Percentiles rank a stretch among this genome's conserved stretches.
These are phyloP conservation scores for Ustilaginoidea virens DNA, from an alignment of 2,329 filamentous ascomycete genomes.

Conservation along the genomic window DNA sequence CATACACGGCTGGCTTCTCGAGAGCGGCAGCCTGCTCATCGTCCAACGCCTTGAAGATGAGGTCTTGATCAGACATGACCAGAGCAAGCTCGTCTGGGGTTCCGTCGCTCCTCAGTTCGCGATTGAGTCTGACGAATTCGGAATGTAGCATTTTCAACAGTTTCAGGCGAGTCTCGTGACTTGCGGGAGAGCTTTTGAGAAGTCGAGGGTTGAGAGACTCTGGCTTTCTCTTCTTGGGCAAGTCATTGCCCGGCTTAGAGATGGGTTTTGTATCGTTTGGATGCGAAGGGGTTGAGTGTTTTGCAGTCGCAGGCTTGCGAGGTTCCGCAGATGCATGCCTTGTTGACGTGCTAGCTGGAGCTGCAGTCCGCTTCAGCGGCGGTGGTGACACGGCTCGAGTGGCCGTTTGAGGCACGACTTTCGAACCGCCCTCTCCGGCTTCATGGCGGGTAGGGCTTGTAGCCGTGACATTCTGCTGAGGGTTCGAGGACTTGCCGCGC, in stretches of 20 bases:
- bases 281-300: neutral
- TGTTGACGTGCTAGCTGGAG: constrained; percentile 3
- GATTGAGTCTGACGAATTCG: constrained; percentile 52
- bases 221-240: constrained; percentile 8
- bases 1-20: constrained; percentile 56
- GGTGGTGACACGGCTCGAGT: constrained; percentile 19
- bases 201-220: constrained; percentile 54
- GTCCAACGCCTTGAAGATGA: constrained; percentile 55
- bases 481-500: constrained; percentile 1
- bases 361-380: constrained; percentile 9
- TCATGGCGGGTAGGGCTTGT: too few species aligned
- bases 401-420: constrained; percentile 6
- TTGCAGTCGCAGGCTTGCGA: neutral
- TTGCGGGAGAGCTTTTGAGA: constrained; percentile 40
- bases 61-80: constrained; percentile 44
- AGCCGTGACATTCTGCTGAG: too few species aligned
- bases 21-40: constrained; percentile 64
- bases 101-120: constrained; percentile 36
- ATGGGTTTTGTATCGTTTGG: neutral
- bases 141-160: constrained; percentile 49
- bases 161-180: constrained; percentile 38
- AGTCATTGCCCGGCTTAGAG: neutral
- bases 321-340: neutral
- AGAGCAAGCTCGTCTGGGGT: constrained; percentile 34
- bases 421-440: neutral